phyloP scores from a whole-genome alignment of 1,284 basidiomycete species.

The Sphagnurus paluster region DNA sequence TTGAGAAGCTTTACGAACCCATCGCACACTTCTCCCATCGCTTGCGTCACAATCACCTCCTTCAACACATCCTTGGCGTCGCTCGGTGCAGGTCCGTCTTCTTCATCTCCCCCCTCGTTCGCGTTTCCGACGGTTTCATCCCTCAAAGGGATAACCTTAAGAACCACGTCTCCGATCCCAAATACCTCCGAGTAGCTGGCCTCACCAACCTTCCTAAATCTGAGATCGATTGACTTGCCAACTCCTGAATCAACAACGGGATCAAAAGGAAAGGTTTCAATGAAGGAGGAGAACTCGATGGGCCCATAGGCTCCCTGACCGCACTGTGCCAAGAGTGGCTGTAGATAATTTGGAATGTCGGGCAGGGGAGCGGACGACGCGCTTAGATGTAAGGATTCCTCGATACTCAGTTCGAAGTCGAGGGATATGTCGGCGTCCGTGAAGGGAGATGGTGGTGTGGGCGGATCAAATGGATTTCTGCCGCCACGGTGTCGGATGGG shows the following conservation, averaged over 20 bases:
- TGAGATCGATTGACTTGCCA: slow-evolving; percentile 18
- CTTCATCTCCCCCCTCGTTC: slow-evolving; percentile 28
- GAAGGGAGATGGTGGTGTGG: slow-evolving; percentile 47
- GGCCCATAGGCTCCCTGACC: slow-evolving; percentile 53
- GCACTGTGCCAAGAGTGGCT: slow-evolving; percentile 66
- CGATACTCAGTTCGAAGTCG: slow-evolving; percentile 54
- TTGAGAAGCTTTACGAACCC: slow-evolving; percentile 81
- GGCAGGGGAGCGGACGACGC: slow-evolving; percentile 20
- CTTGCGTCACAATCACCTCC: slow-evolving; percentile 85
- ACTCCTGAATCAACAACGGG: slow-evolving; percentile 46
- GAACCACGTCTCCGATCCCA: slow-evolving; percentile 78
- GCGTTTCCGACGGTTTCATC: slow-evolving; percentile 39
- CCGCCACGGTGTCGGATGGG: slow-evolving; percentile 52
- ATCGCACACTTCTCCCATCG: slow-evolving; percentile 70
- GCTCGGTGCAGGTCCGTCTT: slow-evolving; percentile 65
- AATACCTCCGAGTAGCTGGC: slow-evolving; percentile 99
- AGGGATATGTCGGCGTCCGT: slow-evolving; percentile 53
- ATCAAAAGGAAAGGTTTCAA: slow-evolving; percentile 74
- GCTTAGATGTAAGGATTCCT: slow-evolving; percentile 18
- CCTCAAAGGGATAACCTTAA: slow-evolving; percentile 83
- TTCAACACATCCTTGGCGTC: slow-evolving; percentile 78
- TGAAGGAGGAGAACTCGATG: slow-evolving; percentile 78
- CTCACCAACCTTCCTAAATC: slow-evolving; percentile 88
- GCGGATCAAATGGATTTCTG: slow-evolving; percentile 40
- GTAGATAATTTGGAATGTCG: slow-evolving; percentile 49